A percentile compares a stretch with the other conserved stretches of the same genome.
Conservation (phyloP, 805 yeast species). For the Metschnikowia sp. region DNA sequence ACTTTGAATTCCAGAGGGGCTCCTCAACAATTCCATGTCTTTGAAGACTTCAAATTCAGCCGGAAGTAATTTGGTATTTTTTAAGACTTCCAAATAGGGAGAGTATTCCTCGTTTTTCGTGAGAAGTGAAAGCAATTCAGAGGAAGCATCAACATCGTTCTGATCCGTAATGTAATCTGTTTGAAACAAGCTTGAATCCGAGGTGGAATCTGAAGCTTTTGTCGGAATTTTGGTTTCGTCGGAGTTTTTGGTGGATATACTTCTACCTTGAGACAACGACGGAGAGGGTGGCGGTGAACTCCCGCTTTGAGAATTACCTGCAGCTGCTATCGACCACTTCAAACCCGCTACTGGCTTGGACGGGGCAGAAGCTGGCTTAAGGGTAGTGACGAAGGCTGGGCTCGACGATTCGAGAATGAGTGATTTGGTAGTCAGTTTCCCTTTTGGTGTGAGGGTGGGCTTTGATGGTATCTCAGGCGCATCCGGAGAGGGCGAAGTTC, state of each 20-base stretch:
- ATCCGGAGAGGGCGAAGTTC: conserved; percentile 1
- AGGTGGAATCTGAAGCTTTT: background rate
- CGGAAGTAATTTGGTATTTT: conserved; percentile 28
- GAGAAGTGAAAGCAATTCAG: conserved; percentile 19
- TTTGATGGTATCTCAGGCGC: conserved; percentile 2
- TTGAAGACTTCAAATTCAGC: conserved; percentile 34
- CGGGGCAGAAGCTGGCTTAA: conserved; percentile 57
- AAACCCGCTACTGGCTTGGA: conserved; percentile 51
- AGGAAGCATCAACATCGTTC: conserved; percentile 15
- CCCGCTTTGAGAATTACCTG: conserved; percentile 22
- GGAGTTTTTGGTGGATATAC: background rate
- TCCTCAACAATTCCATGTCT: conserved; percentile 29
- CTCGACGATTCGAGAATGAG: conserved; percentile 26
- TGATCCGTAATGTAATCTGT: conserved; percentile 1
- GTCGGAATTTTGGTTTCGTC: background rate
- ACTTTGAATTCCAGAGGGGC: conserved; percentile 44
- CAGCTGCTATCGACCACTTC: conserved; percentile 57
- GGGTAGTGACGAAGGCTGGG: conserved; percentile 39
- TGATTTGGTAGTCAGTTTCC: conserved; percentile 12
- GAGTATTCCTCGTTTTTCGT: conserved; percentile 19
- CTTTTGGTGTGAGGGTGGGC: conserved; percentile 13
- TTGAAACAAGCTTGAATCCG: background rate
- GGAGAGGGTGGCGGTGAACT: conserved; percentile 4
- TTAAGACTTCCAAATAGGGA: conserved; percentile 26
- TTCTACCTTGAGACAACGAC: background rate